A percentile compares a stretch with the other conserved stretches of the same genome.
Conservation (phyloP, 2,329 filamentous ascomycete species). For the Xenoacremonium recifei region DNA sequence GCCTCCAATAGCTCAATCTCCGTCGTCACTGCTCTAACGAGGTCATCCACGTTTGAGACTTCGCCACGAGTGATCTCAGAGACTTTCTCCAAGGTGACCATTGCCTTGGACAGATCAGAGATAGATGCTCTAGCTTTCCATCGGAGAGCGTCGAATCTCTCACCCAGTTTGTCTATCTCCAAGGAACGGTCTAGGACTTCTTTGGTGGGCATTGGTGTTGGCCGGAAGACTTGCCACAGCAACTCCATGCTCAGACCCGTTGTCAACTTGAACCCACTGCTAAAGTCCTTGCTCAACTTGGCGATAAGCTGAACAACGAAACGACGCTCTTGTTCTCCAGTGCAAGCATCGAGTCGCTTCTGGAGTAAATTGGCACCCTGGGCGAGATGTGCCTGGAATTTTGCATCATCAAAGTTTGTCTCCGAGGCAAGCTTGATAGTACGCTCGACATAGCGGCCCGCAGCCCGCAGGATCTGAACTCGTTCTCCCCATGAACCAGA, state of each 20-base stretch:
- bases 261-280: slow-evolving; percentile 66
- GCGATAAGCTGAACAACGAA: slow-evolving; percentile 41
- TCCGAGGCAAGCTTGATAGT: slow-evolving; percentile 48
- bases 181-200: slow-evolving; percentile 44
- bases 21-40: slow-evolving; percentile 47
- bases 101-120: slow-evolving; percentile 51
- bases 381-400: slow-evolving; percentile 61
- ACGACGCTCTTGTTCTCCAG: slow-evolving; percentile 27
- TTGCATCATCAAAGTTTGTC: slow-evolving; percentile 57
- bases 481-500: slow-evolving; percentile 33
- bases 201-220: slow-evolving; percentile 52
- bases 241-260: slow-evolving; percentile 79
- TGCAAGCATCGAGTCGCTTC: slow-evolving; percentile 25
- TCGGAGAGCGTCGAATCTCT: slow-evolving; percentile 58
- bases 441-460: slow-evolving; percentile 55
- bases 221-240: slow-evolving; percentile 73
- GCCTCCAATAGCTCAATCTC: slow-evolving; percentile 54
- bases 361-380: slow-evolving; percentile 46
- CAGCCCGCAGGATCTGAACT: slow-evolving; percentile 29
- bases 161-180: slow-evolving; percentile 55
- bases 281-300: slow-evolving; percentile 57
- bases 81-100: slow-evolving; percentile 53
- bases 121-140: slow-evolving; percentile 57
- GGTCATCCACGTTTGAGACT: slow-evolving; percentile 39
- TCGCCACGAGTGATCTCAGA: slow-evolving; percentile 52